A percentile compares a stretch with the other conserved stretches of the same genome.
These are phyloP conservation scores for Paramecium biaurelia DNA, from an alignment of 73 alveolate species.

Conservation along the genomic window DNA sequence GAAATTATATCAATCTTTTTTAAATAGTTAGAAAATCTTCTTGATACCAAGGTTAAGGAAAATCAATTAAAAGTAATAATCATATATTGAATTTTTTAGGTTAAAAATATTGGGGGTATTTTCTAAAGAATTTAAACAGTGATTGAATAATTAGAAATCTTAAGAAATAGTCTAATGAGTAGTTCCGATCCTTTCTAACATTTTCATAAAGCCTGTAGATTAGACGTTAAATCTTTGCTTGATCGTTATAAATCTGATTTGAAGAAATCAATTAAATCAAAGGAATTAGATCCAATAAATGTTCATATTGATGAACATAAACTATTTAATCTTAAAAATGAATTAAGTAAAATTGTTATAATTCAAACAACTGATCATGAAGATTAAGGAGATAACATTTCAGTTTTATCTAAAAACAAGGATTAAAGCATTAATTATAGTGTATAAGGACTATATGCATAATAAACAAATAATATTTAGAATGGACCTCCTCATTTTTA, in stretches of 20 bases:
- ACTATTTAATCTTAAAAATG: slow-evolving; percentile 43
- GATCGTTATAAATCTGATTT: slow-evolving; percentile 61
- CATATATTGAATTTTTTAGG: background rate
- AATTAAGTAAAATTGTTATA: slow-evolving; percentile 35
- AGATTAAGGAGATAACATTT: background rate
- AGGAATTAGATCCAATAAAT: slow-evolving; percentile 57
- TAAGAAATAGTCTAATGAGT: background rate
- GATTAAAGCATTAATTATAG: background rate
- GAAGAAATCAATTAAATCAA: slow-evolving; percentile 22
- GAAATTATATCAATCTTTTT: slow-evolving; percentile 11
- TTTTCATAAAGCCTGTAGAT: slow-evolving; percentile 61
- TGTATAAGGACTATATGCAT: background rate
- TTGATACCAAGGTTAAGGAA: slow-evolving; percentile 44
- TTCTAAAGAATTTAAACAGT: slow-evolving; percentile 33
- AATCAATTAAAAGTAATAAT: slow-evolving; percentile 18
- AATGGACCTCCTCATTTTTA: background rate
- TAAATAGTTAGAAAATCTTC: slow-evolving; percentile 29
- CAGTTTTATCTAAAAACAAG: background rate
- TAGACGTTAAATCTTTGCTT: slow-evolving; percentile 40
- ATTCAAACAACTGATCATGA: background rate
- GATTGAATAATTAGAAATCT: slow-evolving; percentile 14
- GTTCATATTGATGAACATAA: slow-evolving; percentile 57
- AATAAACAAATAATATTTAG: background rate
- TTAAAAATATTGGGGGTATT: slow-evolving; percentile 26
- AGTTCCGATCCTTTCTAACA: slow-evolving; percentile 7